Base-by-base conservation (phyloP, 306 rosid genomes). In the Gastrolobium villosum region DNA sequence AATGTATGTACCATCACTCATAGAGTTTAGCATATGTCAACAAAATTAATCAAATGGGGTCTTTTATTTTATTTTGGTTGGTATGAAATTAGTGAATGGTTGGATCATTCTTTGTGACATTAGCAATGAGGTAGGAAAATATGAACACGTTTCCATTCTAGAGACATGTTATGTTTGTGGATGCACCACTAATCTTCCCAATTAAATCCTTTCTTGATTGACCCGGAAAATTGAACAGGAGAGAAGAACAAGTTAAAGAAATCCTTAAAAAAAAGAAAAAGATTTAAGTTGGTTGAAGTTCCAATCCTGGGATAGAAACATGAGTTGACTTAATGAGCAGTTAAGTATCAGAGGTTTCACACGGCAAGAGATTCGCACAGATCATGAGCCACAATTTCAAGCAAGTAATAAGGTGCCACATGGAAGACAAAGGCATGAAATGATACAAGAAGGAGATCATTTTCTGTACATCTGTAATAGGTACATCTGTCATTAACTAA, bases 281-380 rank as follows among this genome's bases (percentile, higher is more conserved):
- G 10, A 49, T 10, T n/a, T 10, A 10, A 41, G 56, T 81, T 65
- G 26, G 86, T 82, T 76, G 82, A 26, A 37, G 70, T 86, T 83
- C 75, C 70, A 86, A 88, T 86, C 86, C 67, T 20, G 9, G 64
- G 60, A 36, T 50, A 62, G 82, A 80, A 77, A 65, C 87, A 86
- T 76, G 65, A 70, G 79, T 84, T 84, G 93, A 90, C 90, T 75
- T 70, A 59, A 80, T 68, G 28, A 3, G 10, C 44, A 52, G 20
- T 7, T 60, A 4, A 34, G 62, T 34, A 76, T 84, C 79, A 76
- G 20, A 79, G 76, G 69, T 62, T 81, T 78, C 64, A 84, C 84
- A 76, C 84, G 83, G 84, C 76, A 78, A 63, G 52, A 84, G 77
- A 76, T 81, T 81, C 53, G 65, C 49, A 39, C 5, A 59, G 65